Evolutionary conservation across 75 land plant genomes (phyloP).

Genomic region (Cryptomeria japonica): DNA sequence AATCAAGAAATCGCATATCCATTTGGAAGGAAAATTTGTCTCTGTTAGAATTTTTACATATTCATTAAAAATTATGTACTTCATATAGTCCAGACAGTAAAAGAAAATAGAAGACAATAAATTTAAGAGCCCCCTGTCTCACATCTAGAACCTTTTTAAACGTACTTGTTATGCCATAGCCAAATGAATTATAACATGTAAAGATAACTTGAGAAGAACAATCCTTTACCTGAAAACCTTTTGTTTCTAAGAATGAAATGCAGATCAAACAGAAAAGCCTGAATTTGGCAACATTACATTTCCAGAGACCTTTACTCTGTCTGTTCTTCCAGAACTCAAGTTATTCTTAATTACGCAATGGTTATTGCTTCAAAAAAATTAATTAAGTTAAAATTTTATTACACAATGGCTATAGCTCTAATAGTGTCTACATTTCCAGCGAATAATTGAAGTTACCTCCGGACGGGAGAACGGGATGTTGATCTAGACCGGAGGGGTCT

Average conservation of each 20-base stretch:
- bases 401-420: not conserved
- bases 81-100: not conserved
- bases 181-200: not conserved
- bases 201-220: not conserved
- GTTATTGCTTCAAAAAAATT: not conserved
- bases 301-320: not conserved
- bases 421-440: not conserved
- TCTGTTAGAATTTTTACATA: not conserved
- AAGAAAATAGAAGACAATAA: not conserved
- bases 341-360: too few species aligned
- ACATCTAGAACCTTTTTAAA: not conserved
- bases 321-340: not conserved
- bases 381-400: not conserved
- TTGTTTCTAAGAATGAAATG: not conserved
- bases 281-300: not conserved
- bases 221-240: not conserved
- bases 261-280: not conserved
- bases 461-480: constrained; percentile 73
- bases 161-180: not conserved
- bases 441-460: constrained; percentile 52
- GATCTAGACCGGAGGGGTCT: constrained; percentile 80
- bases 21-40: not conserved
- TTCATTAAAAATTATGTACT: not conserved
- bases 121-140: not conserved
- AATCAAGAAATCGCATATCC: not conserved